phyloP scores from a whole-genome alignment of 805 yeast species.

The Torulaspora gathmanii region DNA sequence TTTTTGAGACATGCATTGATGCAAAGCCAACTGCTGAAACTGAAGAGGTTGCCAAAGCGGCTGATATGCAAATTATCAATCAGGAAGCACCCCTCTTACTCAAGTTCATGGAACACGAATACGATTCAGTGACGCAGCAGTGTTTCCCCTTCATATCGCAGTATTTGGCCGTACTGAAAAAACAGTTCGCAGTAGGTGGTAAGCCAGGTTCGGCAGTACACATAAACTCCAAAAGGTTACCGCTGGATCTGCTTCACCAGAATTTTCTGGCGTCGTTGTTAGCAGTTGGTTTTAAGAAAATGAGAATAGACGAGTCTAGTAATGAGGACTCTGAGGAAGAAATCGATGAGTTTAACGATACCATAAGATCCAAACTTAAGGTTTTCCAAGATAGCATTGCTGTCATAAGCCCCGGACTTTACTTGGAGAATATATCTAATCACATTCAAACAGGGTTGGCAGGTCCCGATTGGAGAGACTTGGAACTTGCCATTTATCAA shows the following conservation, averaged over 20 bases:
- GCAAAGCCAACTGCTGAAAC: conserved; percentile 32
- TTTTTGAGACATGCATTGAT: conserved; percentile 52
- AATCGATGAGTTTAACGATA: conserved; percentile 72
- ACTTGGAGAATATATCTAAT: conserved; percentile 53
- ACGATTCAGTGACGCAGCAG: conserved; percentile 82
- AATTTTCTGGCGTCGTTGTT: conserved; percentile 61
- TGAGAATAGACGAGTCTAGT: conserved; percentile 73
- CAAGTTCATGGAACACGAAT: conserved; percentile 69
- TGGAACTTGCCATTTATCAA: conserved; percentile 84
- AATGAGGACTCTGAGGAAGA: conserved; percentile 71
- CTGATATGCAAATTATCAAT: conserved; percentile 47
- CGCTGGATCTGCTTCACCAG: conserved; percentile 37
- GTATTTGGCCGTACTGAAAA: conserved; percentile 66
- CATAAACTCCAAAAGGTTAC: conserved; percentile 34
- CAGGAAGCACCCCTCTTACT: conserved; percentile 68
- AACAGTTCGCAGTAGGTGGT: conserved; percentile 39
- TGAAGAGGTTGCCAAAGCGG: conserved; percentile 36
- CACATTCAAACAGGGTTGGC: conserved; percentile 46
- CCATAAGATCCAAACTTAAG: conserved; percentile 62
- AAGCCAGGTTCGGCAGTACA: conserved; percentile 40
- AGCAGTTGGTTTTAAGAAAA: conserved; percentile 65
- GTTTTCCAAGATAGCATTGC: conserved; percentile 81
- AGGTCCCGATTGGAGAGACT: conserved; percentile 62
- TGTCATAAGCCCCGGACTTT: conserved; percentile 54
- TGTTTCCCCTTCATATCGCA: conserved; percentile 77